Base-by-base conservation (phyloP, 805 yeast genomes). In the Cyberlindnera mrakii region DNA sequence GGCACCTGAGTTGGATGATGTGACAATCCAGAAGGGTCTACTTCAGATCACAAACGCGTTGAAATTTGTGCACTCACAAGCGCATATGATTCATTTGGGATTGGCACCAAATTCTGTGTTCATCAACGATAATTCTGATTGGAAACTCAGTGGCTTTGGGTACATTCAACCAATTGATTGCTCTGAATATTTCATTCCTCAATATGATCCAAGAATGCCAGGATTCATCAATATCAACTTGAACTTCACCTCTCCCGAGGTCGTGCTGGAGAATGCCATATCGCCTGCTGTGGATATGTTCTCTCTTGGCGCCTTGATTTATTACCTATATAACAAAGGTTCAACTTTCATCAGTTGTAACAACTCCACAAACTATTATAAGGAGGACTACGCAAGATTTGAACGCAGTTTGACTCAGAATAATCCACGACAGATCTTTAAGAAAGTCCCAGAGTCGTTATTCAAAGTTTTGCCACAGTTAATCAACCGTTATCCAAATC, bases 71-170 rank as follows among this genome's bases (percentile, higher is more conserved):
- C 97, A 93, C 59, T 77, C 78, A 42, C 76, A 78, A 46, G 85
- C 95, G 17, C 74, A 80, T 23, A 74, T 79, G 23, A 82, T 85
- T 6, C 96, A 91, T 64, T 60, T 85, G 50, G 85, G 88, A 50
- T 51, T 93, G 30, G 80, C 80, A 49, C 99, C 99, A 1, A 67
- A 75, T 8, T 77, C 95, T 0, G 71, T 93, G 1, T 75, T 84
- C 44, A 75, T 91, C 16, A 90, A 85, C 51, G 83, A 79, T 33
- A 84, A 80, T 51, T 90, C 95, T 5, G 98, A 93, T 64, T 93
- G 99, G 98, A 93, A 91, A 60, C 60, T 93, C 3, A 75, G 85
- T 6, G 97, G 97, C 0, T 72, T 93, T 46, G 81, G 70, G 0
- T 69, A 75, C 40, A 64, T 76, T 66, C 60, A 75, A 68, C 56